A percentile compares a stretch with the other conserved stretches of the same genome.
Conservation (phyloP, 345 rosid species). For the Eutrema japonicum region DNA sequence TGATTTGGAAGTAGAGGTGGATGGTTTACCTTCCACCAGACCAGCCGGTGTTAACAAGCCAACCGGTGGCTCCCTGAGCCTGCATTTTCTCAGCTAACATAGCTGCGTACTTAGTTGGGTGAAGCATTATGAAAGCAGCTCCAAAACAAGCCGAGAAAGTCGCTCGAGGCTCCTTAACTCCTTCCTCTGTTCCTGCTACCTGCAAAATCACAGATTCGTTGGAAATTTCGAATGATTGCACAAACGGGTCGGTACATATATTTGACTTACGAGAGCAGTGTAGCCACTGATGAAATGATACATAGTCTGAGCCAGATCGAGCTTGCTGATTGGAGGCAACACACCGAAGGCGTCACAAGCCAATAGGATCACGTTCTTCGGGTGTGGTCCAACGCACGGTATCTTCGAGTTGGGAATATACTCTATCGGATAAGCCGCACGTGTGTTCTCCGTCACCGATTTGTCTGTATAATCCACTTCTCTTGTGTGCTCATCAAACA, state of each 20-base stretch:
- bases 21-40: slow-evolving; percentile 85
- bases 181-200: slow-evolving; percentile 99
- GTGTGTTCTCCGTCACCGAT: slow-evolving; percentile 94
- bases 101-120: slow-evolving; percentile 95
- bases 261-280: slow-evolving; percentile 76
- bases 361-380: slow-evolving; percentile 88
- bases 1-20: background rate
- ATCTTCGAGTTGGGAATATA: slow-evolving; percentile 87
- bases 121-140: slow-evolving; percentile 96
- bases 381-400: slow-evolving; percentile 93
- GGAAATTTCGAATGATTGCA: too few species aligned
- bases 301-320: slow-evolving; percentile 90
- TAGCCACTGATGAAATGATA: slow-evolving; percentile 98
- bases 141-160: slow-evolving; percentile 99
- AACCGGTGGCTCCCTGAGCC: slow-evolving; percentile 93
- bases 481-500: slow-evolving; percentile 90
- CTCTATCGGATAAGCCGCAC: slow-evolving; percentile 95
- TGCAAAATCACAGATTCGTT: background rate
- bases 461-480: slow-evolving; percentile 86
- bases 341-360: slow-evolving; percentile 99
- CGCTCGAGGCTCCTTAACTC: slow-evolving; percentile 90
- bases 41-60: slow-evolving; percentile 99
- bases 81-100: slow-evolving; percentile 97
- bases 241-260: too few species aligned
- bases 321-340: slow-evolving; percentile 96